Base-by-base conservation (phyloP, 2,329 filamentous ascomycete genomes). In the Nannizziopsis arthrosporioides region DNA sequence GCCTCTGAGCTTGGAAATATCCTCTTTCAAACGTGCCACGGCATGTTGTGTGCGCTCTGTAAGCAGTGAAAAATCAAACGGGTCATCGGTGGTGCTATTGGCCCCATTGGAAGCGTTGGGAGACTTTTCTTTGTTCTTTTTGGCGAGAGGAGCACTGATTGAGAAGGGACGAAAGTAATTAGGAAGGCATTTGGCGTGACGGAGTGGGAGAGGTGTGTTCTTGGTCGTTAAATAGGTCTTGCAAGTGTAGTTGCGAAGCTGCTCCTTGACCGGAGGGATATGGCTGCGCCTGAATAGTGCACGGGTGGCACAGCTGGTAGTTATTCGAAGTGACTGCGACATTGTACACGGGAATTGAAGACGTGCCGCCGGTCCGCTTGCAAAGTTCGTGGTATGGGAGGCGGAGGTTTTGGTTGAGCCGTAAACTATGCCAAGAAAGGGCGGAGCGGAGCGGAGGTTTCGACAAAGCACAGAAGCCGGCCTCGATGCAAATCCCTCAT, bases 1-100 rank as follows among this genome's bases (percentile, higher is more conserved):
- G 0, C 76, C 72, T 3, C 79, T 70, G 10, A 84, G 66, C 59
- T 81, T 80, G 1, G 74, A 71, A 1, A 85, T 65, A 8, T 82
- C 77, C 55, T 75, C 73, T 53, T 76, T 78, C 18, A 85, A 67
- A 44, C 70, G 72, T 48, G 75, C 70, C 9, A 80, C 64, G 0
- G 74, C 71, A 47, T 70, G 70, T 10, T 71, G 65, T 47, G 84
- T 78, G 8, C 75, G 72, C 0, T 67, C 57, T 53, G 82, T 71
- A 2, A 85, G 67, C 8, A 66, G 63, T 4, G 74, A 71, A 55
- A 84, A 75, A 62, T 84, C 78, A 58, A 72, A 76, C 1, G 79
- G 76, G 57, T 84, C 77, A 48, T 72, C 61, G 8, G 56, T 39
- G 42, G 56, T 48, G 3, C 54, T 60, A 41, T 62, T 56, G 64